Evolutionary conservation across 2,329 filamentous ascomycete species (phyloP).

Genomic region (Colletotrichum filicis): DNA sequence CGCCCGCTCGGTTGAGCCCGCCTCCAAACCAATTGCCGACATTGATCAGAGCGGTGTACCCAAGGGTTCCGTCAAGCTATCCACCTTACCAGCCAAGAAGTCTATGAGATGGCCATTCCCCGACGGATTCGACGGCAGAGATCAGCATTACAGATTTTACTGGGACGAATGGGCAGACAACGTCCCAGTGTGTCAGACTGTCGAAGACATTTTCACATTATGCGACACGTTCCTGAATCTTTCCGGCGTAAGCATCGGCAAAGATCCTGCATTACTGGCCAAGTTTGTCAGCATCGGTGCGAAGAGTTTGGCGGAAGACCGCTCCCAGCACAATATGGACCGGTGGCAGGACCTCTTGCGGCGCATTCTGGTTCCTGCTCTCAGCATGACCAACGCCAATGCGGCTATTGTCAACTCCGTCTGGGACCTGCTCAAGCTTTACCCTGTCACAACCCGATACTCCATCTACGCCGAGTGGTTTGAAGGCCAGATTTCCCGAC

Average conservation of each 20-base stretch:
- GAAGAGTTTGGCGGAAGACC: constrained; percentile 77
- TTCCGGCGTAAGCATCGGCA: constrained; percentile 89
- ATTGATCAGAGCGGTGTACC: constrained; percentile 73
- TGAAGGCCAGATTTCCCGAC: constrained; percentile 78
- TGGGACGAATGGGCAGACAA: constrained; percentile 98
- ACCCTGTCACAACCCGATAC: constrained; percentile 81
- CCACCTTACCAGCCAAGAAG: constrained; percentile 70
- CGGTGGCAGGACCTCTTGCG: constrained; percentile 90
- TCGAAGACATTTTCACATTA: constrained; percentile 90
- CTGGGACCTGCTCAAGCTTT: constrained; percentile 84
- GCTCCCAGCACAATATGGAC: constrained; percentile 74
- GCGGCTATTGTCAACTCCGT: constrained; percentile 87
- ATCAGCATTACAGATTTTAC: constrained; percentile 89
- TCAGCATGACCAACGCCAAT: constrained; percentile 88
- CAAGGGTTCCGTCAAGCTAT: constrained; percentile 75
- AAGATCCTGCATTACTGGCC: constrained; percentile 79
- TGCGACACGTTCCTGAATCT: constrained; percentile 87
- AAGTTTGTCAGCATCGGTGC: constrained; percentile 89
- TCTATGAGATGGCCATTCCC: constrained; percentile 85
- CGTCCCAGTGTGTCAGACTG: constrained; percentile 87
- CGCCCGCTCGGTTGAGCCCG: constrained; percentile 45
- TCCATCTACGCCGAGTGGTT: constrained; percentile 96
- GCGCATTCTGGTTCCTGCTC: constrained; percentile 84
- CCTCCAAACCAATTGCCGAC: constrained; percentile 58
- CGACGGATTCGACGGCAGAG: constrained; percentile 79